These are phyloP conservation scores for Globisporangium okanoganense DNA, from an alignment of 352 stramenopile species.

Conservation along the genomic window DNA sequence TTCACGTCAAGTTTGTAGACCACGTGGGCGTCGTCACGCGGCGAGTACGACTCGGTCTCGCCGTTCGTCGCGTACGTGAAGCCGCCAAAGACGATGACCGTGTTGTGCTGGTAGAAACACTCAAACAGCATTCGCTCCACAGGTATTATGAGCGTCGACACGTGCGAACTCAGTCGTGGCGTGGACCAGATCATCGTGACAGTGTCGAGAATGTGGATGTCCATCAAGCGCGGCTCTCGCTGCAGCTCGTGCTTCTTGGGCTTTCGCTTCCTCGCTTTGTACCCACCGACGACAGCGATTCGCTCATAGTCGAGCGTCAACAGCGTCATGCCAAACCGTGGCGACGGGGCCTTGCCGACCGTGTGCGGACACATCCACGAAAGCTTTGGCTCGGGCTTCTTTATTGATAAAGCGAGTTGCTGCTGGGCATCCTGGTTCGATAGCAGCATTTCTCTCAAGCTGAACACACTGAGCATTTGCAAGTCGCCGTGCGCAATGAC, in stretches of 20 bases:
- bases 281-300: constrained; percentile 34
- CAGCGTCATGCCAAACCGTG: constrained; percentile 46
- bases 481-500: constrained; percentile 46
- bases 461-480: constrained; percentile 22
- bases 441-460: neutral
- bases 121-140: constrained; percentile 44
- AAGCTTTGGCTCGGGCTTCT: constrained; percentile 9
- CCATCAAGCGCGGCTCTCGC: constrained; percentile 21
- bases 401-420: neutral
- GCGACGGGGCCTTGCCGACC: constrained; percentile 43
- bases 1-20: constrained; percentile 61
- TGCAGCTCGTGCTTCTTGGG: constrained; percentile 2
- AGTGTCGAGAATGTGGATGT: constrained; percentile 47
- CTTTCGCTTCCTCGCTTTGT: constrained; percentile 18
- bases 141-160: constrained; percentile 24
- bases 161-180: constrained; percentile 36
- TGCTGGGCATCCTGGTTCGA: neutral
- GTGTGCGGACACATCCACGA: constrained; percentile 40
- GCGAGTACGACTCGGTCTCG: constrained; percentile 33
- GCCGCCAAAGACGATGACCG: constrained; percentile 45
- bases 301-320: constrained; percentile 37
- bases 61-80: constrained; percentile 38
- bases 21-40: constrained; percentile 23
- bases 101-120: constrained; percentile 38
- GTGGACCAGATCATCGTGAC: constrained; percentile 46